These are phyloP conservation scores for Fraxinus quadrangulata DNA, from an alignment of 257 asterid genomes.

Conservation along the genomic window DNA sequence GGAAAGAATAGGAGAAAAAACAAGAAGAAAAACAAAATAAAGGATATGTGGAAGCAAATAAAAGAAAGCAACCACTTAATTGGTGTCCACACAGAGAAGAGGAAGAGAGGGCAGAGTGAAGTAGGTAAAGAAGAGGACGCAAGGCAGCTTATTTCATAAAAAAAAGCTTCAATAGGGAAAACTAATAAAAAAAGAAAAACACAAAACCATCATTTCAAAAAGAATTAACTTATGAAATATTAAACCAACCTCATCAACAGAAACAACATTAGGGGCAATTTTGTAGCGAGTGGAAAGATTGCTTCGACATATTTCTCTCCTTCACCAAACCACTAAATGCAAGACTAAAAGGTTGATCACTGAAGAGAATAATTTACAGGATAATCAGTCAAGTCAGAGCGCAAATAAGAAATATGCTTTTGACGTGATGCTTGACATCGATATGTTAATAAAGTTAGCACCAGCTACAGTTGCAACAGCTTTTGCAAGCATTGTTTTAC, in stretches of 20 bases:
- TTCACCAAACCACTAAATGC: conserved; percentile 87
- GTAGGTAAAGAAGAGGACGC: too few species aligned
- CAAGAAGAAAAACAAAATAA: conserved; percentile 6
- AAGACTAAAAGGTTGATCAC: conserved; percentile 4
- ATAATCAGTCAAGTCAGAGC: conserved; percentile 15
- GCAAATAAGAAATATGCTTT: conserved; percentile 45
- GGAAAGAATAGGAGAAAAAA: conserved; percentile 8
- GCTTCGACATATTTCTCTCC: conserved; percentile 92
- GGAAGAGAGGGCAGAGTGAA: too few species aligned
- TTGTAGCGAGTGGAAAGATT: conserved; percentile 82
- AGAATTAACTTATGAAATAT: not conserved
- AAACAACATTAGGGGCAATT: conserved; percentile 81
- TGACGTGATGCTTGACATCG: conserved; percentile 91
- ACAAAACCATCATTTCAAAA: too few species aligned
- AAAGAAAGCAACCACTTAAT: too few species aligned
- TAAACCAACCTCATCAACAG: conserved; percentile 79
- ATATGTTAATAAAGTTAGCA: conserved; percentile 86
- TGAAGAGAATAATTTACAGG: conserved; percentile 13
- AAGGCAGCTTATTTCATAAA: too few species aligned
- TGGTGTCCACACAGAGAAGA: too few species aligned
- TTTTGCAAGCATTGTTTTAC: conserved; percentile 92
- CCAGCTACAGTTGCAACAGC: conserved; percentile 96
- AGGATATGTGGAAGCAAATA: not conserved
- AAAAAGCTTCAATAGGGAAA: too few species aligned
- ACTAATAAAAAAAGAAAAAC: too few species aligned